Evolutionary conservation across 2,329 filamentous ascomycete genomes (phyloP), one percentile per base, ranked within the genome.

Genomic region (Leptographium wingfieldii): DNA sequence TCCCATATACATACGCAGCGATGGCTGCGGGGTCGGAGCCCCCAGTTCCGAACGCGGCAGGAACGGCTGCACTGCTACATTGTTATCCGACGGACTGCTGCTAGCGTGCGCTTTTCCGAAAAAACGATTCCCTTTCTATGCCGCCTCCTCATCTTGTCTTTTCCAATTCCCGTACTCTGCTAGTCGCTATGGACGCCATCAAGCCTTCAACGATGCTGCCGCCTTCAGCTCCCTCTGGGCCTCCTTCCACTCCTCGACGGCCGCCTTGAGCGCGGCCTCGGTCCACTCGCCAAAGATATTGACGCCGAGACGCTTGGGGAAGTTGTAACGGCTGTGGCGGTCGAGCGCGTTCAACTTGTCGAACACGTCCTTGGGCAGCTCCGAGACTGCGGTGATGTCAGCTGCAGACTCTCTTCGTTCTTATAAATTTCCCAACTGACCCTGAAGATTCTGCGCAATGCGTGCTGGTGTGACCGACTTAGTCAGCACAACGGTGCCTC

Each of bases 401-500:
- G 38, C 33, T 25, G 5, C 6, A 40, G 38, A 40, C 38, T 43
- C 43, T 16, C 19, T 10, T n/a, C 5, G 2, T n/a, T n/a, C n/a
- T n/a, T n/a, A n/a, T n/a, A n/a, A n/a, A n/a, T n/a, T n/a, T n/a
- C n/a, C n/a, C n/a, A n/a, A n/a, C 43, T 19, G 19, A 43, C 77
- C 60, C 83, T 83, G 77, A 65, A 85, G 69, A 70, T 84, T 84
- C 73, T 80, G 73, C 61, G 70, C 69, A 62, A 83, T 71, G 48
- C 79, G 68, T 40, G 69, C 68, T 57, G 74, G 73, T 69, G 78
- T 78, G 70, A 83, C 84, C 63, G 76, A 79, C 76, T 86, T 86
- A 61, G 83, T 88, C 67, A 94, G 92, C 67, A 94, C 87, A 51
- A 88, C 87, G 62, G 92, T 77, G 46, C 84, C 83, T 54, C 87